Percentiles rank a stretch among this genome's conserved stretches.
phyloP scores from a whole-genome alignment of 768 basidiomycete genomes.

The Tylopilus intermedius region DNA sequence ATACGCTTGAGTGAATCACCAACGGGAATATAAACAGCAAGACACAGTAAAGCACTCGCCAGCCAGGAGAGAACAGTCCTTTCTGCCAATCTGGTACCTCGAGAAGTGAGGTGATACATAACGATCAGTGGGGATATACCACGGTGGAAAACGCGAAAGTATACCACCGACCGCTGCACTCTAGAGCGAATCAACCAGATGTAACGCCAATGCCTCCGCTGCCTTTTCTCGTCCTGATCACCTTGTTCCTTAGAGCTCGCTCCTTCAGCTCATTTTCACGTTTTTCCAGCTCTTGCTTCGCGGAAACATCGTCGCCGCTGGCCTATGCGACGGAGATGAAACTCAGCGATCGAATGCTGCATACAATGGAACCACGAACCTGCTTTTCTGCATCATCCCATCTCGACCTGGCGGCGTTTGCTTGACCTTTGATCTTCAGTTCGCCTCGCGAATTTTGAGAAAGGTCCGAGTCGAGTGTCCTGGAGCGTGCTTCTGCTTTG shows the following conservation, averaged over 20 bases:
- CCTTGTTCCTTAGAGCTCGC: slow-evolving; percentile 76
- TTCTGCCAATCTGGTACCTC: slow-evolving; percentile 22
- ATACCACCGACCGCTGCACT: slow-evolving; percentile 17
- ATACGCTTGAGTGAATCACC: slow-evolving; percentile 20
- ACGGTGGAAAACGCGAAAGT: slow-evolving; percentile 12
- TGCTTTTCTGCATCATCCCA: slow-evolving; percentile 43
- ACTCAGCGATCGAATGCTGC: slow-evolving; percentile 5
- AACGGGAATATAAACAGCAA: slow-evolving; percentile 1
- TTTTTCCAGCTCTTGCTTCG: slow-evolving; percentile 50
- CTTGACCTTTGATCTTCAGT: slow-evolving; percentile 74
- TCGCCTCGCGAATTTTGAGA: slow-evolving; percentile 39
- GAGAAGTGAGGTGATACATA: slow-evolving; percentile 14
- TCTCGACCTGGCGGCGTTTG: slow-evolving; percentile 50
- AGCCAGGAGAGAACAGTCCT: slow-evolving; percentile 18
- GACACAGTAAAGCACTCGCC: slow-evolving; percentile 20
- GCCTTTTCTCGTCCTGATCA: slow-evolving; percentile 63
- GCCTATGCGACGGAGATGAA: slow-evolving; percentile 19
- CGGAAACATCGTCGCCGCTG: slow-evolving; percentile 1
- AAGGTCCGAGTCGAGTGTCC: slow-evolving; percentile 27
- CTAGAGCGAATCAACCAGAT: slow-evolving; percentile 19
- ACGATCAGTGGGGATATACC: slow-evolving; percentile 20
- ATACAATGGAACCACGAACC: slow-evolving; percentile 14
- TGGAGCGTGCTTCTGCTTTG: slow-evolving; percentile 18
- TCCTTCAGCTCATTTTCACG: slow-evolving; percentile 81
- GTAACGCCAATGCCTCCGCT: slow-evolving; percentile 22